Evolutionary conservation across 1,284 basidiomycete species (phyloP).

Genomic region (Cryptococcus floricola): DNA sequence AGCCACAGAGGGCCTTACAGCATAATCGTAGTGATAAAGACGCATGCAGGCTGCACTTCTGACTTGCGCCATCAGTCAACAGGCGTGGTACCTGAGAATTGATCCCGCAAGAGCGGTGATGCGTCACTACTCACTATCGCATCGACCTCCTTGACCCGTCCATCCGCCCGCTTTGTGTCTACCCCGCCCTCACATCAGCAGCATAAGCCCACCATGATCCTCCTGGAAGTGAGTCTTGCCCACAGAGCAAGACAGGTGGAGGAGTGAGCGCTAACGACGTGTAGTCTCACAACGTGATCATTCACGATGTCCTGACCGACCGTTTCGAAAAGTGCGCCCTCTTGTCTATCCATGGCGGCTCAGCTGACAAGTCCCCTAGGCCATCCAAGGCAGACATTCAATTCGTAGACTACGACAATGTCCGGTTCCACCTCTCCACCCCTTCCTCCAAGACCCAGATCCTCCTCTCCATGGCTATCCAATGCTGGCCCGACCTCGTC

Average conservation of each 20-base stretch:
- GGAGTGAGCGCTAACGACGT: conserved; percentile 7
- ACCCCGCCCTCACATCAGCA: no score
- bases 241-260: background rate
- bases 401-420: conserved; percentile 97
- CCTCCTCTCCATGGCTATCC: conserved; percentile 91
- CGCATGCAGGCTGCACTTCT: no score
- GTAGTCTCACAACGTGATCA: conserved; percentile 88
- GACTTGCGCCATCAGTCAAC: no score
- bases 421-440: conserved; percentile 88
- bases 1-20: no score
- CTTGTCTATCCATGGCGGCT: background rate
- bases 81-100: no score
- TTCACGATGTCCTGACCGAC: conserved; percentile 84
- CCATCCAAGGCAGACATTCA: conserved; percentile 86
- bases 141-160: no score
- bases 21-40: no score
- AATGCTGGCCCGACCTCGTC: conserved; percentile 92
- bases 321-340: conserved; percentile 76
- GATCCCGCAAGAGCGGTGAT: no score
- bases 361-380: conserved; percentile 50
- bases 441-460: conserved; percentile 73
- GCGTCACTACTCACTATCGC: no score
- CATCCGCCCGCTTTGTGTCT: no score
- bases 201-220: conserved; percentile 55
- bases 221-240: conserved; percentile 59